These are phyloP conservation scores for Thelonectria blattea DNA, from an alignment of 2,329 filamentous ascomycete species.

Conservation along the genomic window DNA sequence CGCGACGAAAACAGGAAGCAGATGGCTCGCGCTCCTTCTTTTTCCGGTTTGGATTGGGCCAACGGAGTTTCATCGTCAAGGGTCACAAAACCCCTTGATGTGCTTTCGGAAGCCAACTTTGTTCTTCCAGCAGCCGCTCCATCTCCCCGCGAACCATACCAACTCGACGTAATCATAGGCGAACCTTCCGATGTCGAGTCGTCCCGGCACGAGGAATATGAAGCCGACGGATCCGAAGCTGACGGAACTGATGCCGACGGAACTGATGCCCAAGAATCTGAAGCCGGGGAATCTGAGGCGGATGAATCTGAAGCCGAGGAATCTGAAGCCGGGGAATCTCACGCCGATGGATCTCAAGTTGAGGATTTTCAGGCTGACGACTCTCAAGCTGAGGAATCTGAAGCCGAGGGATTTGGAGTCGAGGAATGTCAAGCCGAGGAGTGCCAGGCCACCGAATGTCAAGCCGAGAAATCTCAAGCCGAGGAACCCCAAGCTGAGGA, in stretches of 20 bases:
- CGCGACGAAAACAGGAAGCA: conserved; percentile 45
- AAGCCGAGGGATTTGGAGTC: not conserved
- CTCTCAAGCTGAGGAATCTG: no score
- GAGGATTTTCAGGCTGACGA: no score
- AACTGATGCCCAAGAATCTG: no score
- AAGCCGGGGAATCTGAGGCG: not conserved
- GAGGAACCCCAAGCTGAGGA: no score
- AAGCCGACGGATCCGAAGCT: no score
- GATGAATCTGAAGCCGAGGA: not conserved
- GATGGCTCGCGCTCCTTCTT: conserved; percentile 11
- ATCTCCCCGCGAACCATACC: not conserved
- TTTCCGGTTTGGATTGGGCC: not conserved
- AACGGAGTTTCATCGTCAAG: not conserved
- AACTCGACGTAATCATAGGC: no score
- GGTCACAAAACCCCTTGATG: not conserved
- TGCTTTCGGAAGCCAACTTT: not conserved
- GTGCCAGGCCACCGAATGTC: no score
- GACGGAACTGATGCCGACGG: not conserved
- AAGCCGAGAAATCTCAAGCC: no score
- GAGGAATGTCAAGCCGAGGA: not conserved
- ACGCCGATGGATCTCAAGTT: no score
- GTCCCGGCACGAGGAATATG: no score
- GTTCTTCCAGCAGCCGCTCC: not conserved
- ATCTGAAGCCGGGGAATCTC: not conserved
- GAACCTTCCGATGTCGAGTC: no score